These are phyloP conservation scores for Penicillium sp. DNA, from an alignment of 2,329 filamentous ascomycete species.

Conservation along the genomic window DNA sequence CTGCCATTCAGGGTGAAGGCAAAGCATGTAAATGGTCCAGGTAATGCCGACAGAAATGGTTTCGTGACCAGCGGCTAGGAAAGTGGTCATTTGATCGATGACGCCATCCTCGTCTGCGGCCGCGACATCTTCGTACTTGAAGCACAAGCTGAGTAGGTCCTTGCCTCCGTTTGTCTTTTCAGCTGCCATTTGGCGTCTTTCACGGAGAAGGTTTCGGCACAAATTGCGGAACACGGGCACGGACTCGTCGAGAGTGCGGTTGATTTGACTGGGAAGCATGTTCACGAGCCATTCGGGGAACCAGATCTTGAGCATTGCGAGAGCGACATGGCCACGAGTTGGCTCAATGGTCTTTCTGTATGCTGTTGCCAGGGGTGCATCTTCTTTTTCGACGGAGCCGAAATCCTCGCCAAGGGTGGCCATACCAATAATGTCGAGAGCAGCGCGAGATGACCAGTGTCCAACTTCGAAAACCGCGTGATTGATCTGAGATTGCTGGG, in stretches of 20 bases:
- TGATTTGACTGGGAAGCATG: neutral
- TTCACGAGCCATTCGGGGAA: neutral
- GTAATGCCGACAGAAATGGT: neutral
- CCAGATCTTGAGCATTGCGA: neutral
- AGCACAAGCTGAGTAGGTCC: neutral
- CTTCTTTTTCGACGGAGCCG: neutral
- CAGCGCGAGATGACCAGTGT: conserved; percentile 1
- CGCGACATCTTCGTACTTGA: neutral
- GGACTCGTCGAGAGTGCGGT: neutral
- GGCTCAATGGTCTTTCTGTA: neutral
- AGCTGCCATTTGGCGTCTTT: neutral
- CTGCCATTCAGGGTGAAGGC: neutral
- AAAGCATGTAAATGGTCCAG: conserved; percentile 1
- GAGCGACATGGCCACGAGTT: neutral
- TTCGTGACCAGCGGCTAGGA: neutral
- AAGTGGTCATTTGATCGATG: neutral
- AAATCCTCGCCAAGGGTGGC: neutral
- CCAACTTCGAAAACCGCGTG: neutral
- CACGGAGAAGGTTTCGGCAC: neutral
- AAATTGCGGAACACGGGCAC: neutral
- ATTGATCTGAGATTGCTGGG: neutral
- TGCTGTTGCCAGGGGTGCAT: neutral
- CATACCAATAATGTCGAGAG: conserved; percentile 2
- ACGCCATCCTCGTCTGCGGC: neutral
- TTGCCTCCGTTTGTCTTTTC: neutral